Percentiles rank a stretch among this genome's conserved stretches.
Evolutionary conservation across 2,329 filamentous ascomycete genomes (phyloP).

Genomic region (Didymella exigua): DNA sequence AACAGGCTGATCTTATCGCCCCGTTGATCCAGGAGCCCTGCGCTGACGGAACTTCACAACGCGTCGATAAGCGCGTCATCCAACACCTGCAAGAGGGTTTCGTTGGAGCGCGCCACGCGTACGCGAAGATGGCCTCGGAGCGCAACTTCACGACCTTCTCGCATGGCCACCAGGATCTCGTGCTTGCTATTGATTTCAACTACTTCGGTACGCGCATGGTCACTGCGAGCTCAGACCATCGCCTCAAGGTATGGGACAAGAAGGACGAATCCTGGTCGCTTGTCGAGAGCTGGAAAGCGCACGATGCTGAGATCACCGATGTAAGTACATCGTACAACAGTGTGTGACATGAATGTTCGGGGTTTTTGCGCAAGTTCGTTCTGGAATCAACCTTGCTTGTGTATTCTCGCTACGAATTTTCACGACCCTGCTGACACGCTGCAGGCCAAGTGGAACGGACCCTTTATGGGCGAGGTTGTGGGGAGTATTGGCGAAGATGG

Average conservation of each 20-base stretch:
- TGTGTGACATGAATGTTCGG: neutral
- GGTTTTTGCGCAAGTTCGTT: no score
- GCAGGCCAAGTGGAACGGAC: conserved; percentile 91
- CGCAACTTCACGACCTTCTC: conserved; percentile 63
- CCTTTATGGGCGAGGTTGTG: conserved; percentile 85
- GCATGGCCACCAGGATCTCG: conserved; percentile 78
- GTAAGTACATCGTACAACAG: conserved; percentile 63
- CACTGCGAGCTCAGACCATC: conserved; percentile 89
- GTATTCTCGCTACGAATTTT: no score
- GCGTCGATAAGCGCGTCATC: conserved; percentile 34
- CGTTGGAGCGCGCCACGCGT: conserved; percentile 37
- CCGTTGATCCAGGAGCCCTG: conserved; percentile 45
- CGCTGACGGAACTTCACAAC: conserved; percentile 36
- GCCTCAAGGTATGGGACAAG: conserved; percentile 87
- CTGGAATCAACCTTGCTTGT: no score
- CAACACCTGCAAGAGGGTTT: conserved; percentile 38
- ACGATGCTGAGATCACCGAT: conserved; percentile 88
- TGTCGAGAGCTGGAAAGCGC: conserved; percentile 86
- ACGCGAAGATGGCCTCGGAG: conserved; percentile 44
- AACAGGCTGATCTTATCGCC: conserved; percentile 40
- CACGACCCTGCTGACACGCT: conserved; percentile 32
- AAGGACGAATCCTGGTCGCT: conserved; percentile 78
- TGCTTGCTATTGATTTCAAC: conserved; percentile 87
- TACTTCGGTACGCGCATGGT: conserved; percentile 90
- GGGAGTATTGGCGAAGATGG: conserved; percentile 90